Base-by-base conservation (phyloP, 495 filamentous ascomycete genomes). In the Aspergillus steynii region DNA sequence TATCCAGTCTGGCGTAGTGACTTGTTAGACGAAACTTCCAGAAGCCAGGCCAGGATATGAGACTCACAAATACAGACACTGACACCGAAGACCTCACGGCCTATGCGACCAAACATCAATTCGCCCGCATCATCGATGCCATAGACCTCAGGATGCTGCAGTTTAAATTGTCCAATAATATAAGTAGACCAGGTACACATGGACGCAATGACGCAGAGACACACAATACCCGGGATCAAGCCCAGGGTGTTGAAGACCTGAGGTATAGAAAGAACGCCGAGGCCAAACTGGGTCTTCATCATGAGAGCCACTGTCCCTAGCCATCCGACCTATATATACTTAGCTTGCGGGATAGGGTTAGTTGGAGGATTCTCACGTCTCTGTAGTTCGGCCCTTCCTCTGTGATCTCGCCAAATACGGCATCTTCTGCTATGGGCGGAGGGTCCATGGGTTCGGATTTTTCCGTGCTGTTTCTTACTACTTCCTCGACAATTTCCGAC, bases 111-210 rank as follows among this genome's bases (percentile, higher is more conserved):
- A 72, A 85, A 82, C 60, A 90, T 79, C 60, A 91, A 65, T 20
- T 74, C 71, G 7, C 84, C 85, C 12, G 80, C 87, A 71, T 92
- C 88, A 42, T 86, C 85, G 58, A 90, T 87, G 62, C 84, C 80
- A 62, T 85, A 74, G 3, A 91, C 82, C 20, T 86, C 72, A 4
- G 85, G 89, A 66, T 86, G 85, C 46, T 77, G 78, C 27, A 87
- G 54, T 68, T 90, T 90, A 67, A 92, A 85, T 64, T 85, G 82
- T 32, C 86, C 88, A 57, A 92, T 77, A 45, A 90, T 76, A 58
- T 86, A 90, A 67, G 82, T 83, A 29, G 86, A 87, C 75, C 90
- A 93, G 46, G 85, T 85, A 28, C 88, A 83, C 20, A 90, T 67
- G 20, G 83, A 58, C 6, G 87, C 87, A 26, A 89, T 62, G 9